Conservation (phyloP, 2,329 filamentous ascomycete species). For the Pseudonectria buxi region DNA sequence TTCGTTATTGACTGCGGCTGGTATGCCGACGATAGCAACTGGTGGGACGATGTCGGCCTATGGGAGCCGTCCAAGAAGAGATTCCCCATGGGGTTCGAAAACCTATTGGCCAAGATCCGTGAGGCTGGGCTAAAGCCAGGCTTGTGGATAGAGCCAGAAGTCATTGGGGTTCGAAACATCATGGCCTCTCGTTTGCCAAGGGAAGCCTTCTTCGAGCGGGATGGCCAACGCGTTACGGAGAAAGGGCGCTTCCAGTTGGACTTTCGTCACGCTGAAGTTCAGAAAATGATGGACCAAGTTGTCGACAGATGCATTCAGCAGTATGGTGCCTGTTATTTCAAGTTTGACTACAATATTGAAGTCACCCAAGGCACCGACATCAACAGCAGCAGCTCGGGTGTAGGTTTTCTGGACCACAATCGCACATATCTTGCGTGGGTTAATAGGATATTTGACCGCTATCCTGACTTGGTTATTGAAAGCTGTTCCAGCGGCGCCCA, state of each 20-base stretch:
- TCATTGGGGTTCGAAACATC: slow-evolving; percentile 25
- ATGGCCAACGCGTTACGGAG: slow-evolving; percentile 25
- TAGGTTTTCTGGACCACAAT: slow-evolving; percentile 23
- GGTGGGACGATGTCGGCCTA: slow-evolving; percentile 31
- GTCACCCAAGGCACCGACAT: slow-evolving; percentile 27
- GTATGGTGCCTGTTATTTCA: slow-evolving; percentile 28
- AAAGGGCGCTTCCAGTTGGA: slow-evolving; percentile 28
- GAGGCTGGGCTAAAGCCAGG: slow-evolving; percentile 22
- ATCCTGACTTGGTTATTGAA: slow-evolving; percentile 27
- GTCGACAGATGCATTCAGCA: slow-evolving; percentile 18
- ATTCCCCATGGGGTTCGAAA: slow-evolving; percentile 26
- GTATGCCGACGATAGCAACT: slow-evolving; percentile 29
- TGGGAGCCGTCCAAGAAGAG: slow-evolving; percentile 27
- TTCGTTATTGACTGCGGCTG: slow-evolving; percentile 32
- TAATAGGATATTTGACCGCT: slow-evolving; percentile 16
- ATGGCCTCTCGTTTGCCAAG: slow-evolving; percentile 19
- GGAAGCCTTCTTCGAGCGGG: slow-evolving; percentile 27
- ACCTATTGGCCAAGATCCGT: slow-evolving; percentile 19
- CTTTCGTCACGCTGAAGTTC: slow-evolving; percentile 22
- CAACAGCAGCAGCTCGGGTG: slow-evolving; percentile 15
- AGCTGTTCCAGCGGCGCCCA: slow-evolving; percentile 30
- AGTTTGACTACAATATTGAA: slow-evolving; percentile 33
- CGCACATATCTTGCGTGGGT: slow-evolving; percentile 29
- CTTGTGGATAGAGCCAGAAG: slow-evolving; percentile 30
- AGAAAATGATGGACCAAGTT: slow-evolving; percentile 16